Evolutionary conservation across 2,329 filamentous ascomycete genomes (phyloP).

Genomic region (Colletotrichum scovillei): DNA sequence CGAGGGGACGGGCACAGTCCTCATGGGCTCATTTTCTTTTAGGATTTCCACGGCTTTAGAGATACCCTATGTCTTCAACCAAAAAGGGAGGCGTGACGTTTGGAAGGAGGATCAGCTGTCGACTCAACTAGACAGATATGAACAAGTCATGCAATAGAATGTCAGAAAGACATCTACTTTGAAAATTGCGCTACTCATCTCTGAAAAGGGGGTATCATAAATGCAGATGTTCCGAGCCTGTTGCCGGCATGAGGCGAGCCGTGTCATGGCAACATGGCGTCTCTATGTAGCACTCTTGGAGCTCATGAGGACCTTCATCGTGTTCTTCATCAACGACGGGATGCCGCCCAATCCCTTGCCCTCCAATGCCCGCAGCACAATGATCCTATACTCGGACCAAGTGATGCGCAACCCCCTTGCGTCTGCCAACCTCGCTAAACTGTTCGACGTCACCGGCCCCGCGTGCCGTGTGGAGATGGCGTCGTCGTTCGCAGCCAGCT

Average conservation of each 20-base stretch:
- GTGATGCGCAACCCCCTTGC: slow-evolving; percentile 73
- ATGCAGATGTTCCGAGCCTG: neutral
- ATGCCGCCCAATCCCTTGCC: slow-evolving; percentile 73
- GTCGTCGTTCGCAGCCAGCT: slow-evolving; percentile 50
- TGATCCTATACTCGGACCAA: slow-evolving; percentile 81
- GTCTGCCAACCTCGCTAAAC: slow-evolving; percentile 70
- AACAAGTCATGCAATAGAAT: neutral
- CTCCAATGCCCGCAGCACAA: slow-evolving; percentile 77
- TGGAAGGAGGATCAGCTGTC: slow-evolving; percentile 32
- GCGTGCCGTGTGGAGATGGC: slow-evolving; percentile 64
- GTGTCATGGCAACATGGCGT: neutral
- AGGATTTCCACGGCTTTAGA: slow-evolving; percentile 38
- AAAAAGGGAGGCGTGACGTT: slow-evolving; percentile 36
- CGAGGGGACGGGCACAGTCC: slow-evolving; percentile 17
- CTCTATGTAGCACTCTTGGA: slow-evolving; percentile 35
- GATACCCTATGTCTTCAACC: slow-evolving; percentile 51
- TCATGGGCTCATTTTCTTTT: slow-evolving; percentile 13
- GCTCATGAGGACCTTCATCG: slow-evolving; percentile 79
- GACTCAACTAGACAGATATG: slow-evolving; percentile 44
- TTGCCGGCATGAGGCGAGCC: neutral
- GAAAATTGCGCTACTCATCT: neutral
- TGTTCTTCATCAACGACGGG: slow-evolving; percentile 79
- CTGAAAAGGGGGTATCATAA: slow-evolving; percentile 9
- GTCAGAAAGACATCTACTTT: neutral
- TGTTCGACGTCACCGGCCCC: slow-evolving; percentile 77